These are phyloP conservation scores for Stylonectria norvegica DNA, from an alignment of 2,329 filamentous ascomycete species.

Conservation along the genomic window DNA sequence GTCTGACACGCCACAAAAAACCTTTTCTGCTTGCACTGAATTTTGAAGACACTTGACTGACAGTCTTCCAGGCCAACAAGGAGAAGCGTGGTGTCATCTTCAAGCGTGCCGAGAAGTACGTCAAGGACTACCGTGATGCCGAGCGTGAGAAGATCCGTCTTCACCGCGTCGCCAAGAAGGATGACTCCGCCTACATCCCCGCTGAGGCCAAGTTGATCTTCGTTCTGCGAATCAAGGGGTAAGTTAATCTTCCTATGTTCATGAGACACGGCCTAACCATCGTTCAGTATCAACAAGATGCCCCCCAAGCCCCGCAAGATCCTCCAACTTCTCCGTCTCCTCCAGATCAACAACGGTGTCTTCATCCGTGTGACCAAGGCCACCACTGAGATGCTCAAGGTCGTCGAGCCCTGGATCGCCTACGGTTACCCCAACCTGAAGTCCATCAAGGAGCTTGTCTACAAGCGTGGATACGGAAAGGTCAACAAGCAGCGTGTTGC, in stretches of 20 bases:
- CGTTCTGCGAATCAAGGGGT: conserved; percentile 98
- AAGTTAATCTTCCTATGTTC: conserved; percentile 30
- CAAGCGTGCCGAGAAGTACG: conserved; percentile 99
- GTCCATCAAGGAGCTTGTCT: conserved; percentile 97
- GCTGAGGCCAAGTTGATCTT: conserved; percentile 97
- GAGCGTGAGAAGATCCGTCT: conserved; percentile 99
- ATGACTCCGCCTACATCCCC: conserved; percentile 89
- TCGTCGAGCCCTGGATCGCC: conserved; percentile 98
- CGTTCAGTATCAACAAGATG: conserved; percentile 97
- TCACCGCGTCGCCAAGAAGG: conserved; percentile 80
- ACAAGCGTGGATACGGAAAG: conserved; percentile 99
- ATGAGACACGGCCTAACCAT: conserved; percentile 1
- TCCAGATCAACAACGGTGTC: conserved; percentile 99
- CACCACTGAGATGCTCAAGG: conserved; percentile 93
- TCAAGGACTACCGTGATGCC: conserved; percentile 97
- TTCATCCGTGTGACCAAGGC: conserved; percentile 98
- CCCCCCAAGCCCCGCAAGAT: conserved; percentile 99
- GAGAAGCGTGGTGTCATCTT: conserved; percentile 98
- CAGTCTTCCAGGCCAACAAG: conserved; percentile 76
- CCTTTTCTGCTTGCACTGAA: conserved; percentile 16
- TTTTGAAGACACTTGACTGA: conserved; percentile 33
- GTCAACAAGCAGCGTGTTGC: conserved; percentile 96
- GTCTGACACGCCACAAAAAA: conserved; percentile 64
- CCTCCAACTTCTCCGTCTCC: conserved; percentile 96
- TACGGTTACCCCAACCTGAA: conserved; percentile 99